These are phyloP conservation scores for Aphanomyces cochlioides DNA, from an alignment of 352 stramenopile species.

Conservation along the genomic window DNA sequence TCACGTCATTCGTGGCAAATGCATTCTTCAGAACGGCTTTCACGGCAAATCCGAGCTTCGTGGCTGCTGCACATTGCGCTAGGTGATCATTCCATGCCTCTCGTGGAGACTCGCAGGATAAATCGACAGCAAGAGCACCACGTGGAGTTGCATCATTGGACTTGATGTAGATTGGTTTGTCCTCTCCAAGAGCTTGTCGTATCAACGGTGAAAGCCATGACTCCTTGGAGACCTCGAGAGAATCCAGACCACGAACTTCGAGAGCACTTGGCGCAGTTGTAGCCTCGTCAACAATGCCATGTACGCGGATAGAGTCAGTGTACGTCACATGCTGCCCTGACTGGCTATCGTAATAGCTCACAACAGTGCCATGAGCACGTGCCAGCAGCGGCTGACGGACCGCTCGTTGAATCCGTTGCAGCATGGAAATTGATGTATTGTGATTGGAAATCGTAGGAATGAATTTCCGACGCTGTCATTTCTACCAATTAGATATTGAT, in stretches of 20 bases:
- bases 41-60: background rate
- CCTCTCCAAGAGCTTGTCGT: conserved; percentile 2
- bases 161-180: conserved; percentile 7
- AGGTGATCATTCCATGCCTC: conserved; percentile 6
- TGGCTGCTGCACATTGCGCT: background rate
- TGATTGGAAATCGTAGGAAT: too few species aligned
- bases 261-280: background rate
- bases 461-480: too few species aligned
- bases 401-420: too few species aligned
- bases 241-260: background rate
- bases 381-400: too few species aligned
- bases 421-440: too few species aligned
- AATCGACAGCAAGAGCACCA: background rate
- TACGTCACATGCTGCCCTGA: conserved; percentile 26
- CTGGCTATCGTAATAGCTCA: conserved; percentile 30
- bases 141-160: background rate
- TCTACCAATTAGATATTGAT: too few species aligned
- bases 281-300: background rate
- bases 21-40: conserved; percentile 15
- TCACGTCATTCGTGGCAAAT: conserved; percentile 1
- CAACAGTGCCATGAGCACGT: conserved; percentile 4
- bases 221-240: background rate
- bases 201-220: background rate
- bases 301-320: conserved; percentile 15
- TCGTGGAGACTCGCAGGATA: background rate